Evolutionary conservation across 2,329 filamentous ascomycete genomes (phyloP).

Genomic region (Cladosporium velox): DNA sequence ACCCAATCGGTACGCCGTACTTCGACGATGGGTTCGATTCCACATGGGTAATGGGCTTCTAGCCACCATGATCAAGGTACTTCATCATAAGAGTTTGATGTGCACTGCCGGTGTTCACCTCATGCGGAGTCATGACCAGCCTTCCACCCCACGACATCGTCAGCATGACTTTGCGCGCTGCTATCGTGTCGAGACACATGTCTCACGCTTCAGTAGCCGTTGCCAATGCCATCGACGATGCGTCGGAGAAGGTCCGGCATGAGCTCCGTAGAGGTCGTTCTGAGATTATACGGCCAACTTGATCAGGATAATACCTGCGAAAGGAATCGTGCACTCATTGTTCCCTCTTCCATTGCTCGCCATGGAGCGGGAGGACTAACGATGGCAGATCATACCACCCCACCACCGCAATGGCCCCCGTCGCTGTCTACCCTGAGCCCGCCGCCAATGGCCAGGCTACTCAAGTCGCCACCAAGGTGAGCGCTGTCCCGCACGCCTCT

Average conservation of each 20-base stretch:
- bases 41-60: conserved; percentile 14
- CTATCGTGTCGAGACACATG: conserved; percentile 12
- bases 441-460: conserved; percentile 41
- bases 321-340: conserved; percentile 81
- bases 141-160: conserved; percentile 16
- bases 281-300: conserved; percentile 97
- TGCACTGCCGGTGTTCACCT: conserved; percentile 22
- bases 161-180: conserved; percentile 8
- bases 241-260: conserved; percentile 28
- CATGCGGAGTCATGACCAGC: conserved; percentile 15
- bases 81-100: conserved; percentile 19
- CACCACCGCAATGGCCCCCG: conserved; percentile 72
- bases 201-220: conserved; percentile 13
- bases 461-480: conserved; percentile 52
- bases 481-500: conserved; percentile 42
- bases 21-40: conserved; percentile 21
- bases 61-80: conserved; percentile 22
- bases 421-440: conserved; percentile 62
- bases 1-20: conserved; percentile 17
- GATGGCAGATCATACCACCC: conserved; percentile 40
- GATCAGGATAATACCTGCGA: conserved; percentile 99
- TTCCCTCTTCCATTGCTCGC: conserved; percentile 41
- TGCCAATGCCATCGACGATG: conserved; percentile 7
- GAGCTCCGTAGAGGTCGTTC: conserved; percentile 42
- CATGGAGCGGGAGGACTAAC: conserved; percentile 39